Base-by-base conservation (phyloP, 352 stramenopile species). In the Phytophthora fragariaefolia region DNA sequence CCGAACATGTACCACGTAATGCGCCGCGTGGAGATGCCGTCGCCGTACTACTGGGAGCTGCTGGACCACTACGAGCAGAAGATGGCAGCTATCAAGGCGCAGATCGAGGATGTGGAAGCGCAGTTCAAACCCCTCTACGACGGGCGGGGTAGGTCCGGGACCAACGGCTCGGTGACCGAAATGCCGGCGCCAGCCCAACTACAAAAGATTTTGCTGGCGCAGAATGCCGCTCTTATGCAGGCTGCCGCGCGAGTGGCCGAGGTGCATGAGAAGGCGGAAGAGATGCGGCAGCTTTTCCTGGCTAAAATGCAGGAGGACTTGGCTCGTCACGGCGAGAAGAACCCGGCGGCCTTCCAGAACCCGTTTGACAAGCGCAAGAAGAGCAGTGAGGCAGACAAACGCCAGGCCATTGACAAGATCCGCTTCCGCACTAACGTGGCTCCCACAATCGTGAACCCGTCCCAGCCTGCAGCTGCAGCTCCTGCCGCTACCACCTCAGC, bases 311-410 rank as follows among this genome's bases (percentile, higher is more conserved):
- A 76, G 17, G 63, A 87, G 23, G 84, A 95, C 46, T 40, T 86
- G 18, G 59, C 73, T 32, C 76, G 82, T n/a, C 80, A 84, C 36
- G 83, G 82, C n/a, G 81, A 90, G 42, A 75, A 74, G 55, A 87
- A 85, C 59, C 70, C 72, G 10, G 78, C 83, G 13, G 74, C 69
- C 15, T 85, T 89, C 69, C 87, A 88, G 70, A 92, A 89, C 58
- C 87, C 82, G 15, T 93, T 92, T 46, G 83, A 87, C 64, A 90
- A 89, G 72, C 86, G 74, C 59, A 93, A 90, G 69, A 85, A 89
- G 64, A 91, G 69, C 66, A 82, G 65, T n/a, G 70, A 87, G 42
- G 66, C 66, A n/a, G 83, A 85, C 67, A 83, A 81, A 59, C 73
- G 69, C 15, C 64, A 89, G 40, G 73, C 68, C 23, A 91, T 93